Percentiles rank a stretch among this genome's conserved stretches.
Conservation (phyloP, 306 rosid species). For the Urtica urens region DNA sequence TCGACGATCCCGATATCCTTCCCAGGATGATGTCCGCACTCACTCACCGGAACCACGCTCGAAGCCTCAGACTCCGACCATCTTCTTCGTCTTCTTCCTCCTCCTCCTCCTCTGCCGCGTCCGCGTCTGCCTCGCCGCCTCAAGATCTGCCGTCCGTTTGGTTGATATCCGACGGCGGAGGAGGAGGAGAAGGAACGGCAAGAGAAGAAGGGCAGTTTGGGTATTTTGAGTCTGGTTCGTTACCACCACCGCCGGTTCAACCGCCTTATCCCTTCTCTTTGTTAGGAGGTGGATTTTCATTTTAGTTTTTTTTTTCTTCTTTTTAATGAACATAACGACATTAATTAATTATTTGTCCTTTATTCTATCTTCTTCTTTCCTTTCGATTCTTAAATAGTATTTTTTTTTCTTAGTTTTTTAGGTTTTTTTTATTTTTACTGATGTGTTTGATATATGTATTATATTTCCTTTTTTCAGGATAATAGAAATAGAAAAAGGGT, state of each 20-base stretch:
- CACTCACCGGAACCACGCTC: constrained; percentile 19
- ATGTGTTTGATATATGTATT: neutral
- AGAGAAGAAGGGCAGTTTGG: constrained; percentile 22
- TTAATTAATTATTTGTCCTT: constrained; percentile 26
- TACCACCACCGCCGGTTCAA: constrained; percentile 19
- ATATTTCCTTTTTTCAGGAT: neutral
- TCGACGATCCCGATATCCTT: constrained; percentile 59
- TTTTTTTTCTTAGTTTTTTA: neutral
- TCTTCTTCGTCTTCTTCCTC: constrained; percentile 28
- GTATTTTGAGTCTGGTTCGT: constrained; percentile 20
- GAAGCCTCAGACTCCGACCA: constrained; percentile 16
- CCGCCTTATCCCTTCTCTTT: constrained; percentile 94
- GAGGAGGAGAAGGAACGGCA: constrained; percentile 33
- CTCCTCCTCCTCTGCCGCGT: constrained; percentile 18
- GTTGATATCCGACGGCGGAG: constrained; percentile 36
- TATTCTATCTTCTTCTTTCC: constrained; percentile 7
- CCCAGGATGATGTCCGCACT: constrained; percentile 27
- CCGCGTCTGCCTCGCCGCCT: constrained; percentile 28
- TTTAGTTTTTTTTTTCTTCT: constrained; percentile 8
- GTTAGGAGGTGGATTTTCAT: constrained; percentile 65
- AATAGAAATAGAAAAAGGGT: too few species aligned
- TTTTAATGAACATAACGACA: too few species aligned
- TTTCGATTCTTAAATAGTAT: neutral
- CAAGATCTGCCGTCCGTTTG: constrained; percentile 22
- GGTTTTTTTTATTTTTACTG: neutral